Evolutionary conservation across 2,329 filamentous ascomycete genomes (phyloP).

Genomic region (Trichoderma sp.): DNA sequence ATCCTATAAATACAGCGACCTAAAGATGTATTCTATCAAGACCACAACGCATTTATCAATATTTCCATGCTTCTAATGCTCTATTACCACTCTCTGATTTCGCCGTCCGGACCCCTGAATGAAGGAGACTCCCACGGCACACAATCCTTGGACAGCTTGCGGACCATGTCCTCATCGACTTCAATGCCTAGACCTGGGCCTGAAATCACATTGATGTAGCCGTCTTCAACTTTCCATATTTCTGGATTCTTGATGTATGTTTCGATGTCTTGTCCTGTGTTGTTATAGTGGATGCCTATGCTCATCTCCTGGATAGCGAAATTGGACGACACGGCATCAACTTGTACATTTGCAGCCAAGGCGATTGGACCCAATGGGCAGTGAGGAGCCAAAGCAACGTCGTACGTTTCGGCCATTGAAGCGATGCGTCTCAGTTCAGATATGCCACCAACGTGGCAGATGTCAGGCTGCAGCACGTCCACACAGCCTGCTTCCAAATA

Average conservation of each 20-base stretch:
- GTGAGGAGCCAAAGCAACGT: conserved; percentile 70
- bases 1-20: neutral
- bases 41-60: neutral
- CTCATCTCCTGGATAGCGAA: conserved; percentile 78
- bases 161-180: conserved; percentile 66
- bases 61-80: neutral
- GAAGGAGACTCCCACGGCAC: conserved; percentile 64
- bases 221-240: conserved; percentile 65
- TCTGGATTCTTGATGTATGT: conserved; percentile 64
- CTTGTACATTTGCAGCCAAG: conserved; percentile 67
- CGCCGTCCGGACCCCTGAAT: conserved; percentile 66
- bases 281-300: conserved; percentile 77
- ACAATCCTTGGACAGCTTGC: conserved; percentile 55
- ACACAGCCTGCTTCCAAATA: conserved; percentile 67
- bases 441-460: conserved; percentile 70
- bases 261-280: conserved; percentile 60
- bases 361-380: conserved; percentile 73
- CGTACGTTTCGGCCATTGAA: conserved; percentile 69
- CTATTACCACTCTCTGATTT: conserved; percentile 64
- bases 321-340: conserved; percentile 60
- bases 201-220: conserved; percentile 59
- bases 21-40: neutral
- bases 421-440: conserved; percentile 69
- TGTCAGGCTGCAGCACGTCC: conserved; percentile 72
- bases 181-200: conserved; percentile 68